Evolutionary conservation across 2,329 filamentous ascomycete species (phyloP).

Genomic region (Aspergillus sclerotialis): DNA sequence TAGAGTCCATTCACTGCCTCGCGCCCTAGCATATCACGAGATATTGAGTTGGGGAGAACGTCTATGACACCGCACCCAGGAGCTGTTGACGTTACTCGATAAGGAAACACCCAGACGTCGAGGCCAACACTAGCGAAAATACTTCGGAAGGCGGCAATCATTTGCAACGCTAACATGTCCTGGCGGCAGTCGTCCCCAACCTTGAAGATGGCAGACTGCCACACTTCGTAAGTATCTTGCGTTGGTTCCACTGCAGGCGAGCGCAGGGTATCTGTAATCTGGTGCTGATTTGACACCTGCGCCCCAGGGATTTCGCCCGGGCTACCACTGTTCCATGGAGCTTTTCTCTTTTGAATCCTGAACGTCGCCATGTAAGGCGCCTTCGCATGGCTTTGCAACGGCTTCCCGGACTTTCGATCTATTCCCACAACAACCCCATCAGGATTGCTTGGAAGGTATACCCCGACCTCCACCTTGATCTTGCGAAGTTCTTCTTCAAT

Average conservation of each 20-base stretch:
- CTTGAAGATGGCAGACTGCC: constrained; percentile 99
- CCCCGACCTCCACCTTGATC: constrained; percentile 93
- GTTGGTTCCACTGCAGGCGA: constrained; percentile 15
- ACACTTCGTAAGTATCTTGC: constrained; percentile 72
- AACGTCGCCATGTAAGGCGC: constrained; percentile 99
- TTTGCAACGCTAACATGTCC: constrained; percentile 90
- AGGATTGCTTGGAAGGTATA: constrained; percentile 94
- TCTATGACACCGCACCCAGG: constrained; percentile 98
- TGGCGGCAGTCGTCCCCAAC: constrained; percentile 98
- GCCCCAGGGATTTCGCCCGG: constrained; percentile 14
- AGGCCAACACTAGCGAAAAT: constrained; percentile 94
- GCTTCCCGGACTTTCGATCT: constrained; percentile 95
- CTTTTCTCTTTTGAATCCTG: constrained; percentile 74
- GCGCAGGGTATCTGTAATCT: constrained; percentile 8
- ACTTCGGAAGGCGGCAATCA: constrained; percentile 94
- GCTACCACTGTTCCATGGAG: constrained; percentile 19
- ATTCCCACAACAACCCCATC: constrained; percentile 97
- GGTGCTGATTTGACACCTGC: constrained; percentile 21
- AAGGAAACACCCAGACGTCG: constrained; percentile 94
- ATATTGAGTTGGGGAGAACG: constrained; percentile 94
- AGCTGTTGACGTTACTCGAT: constrained; percentile 93
- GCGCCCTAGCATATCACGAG: constrained; percentile 94
- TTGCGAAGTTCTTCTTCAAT: constrained; percentile 97
- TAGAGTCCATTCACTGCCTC: constrained; percentile 97
- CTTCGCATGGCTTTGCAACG: constrained; percentile 94